Evolutionary conservation across 495 filamentous ascomycete species (phyloP).

Genomic region (Jackrogersella minutella): DNA sequence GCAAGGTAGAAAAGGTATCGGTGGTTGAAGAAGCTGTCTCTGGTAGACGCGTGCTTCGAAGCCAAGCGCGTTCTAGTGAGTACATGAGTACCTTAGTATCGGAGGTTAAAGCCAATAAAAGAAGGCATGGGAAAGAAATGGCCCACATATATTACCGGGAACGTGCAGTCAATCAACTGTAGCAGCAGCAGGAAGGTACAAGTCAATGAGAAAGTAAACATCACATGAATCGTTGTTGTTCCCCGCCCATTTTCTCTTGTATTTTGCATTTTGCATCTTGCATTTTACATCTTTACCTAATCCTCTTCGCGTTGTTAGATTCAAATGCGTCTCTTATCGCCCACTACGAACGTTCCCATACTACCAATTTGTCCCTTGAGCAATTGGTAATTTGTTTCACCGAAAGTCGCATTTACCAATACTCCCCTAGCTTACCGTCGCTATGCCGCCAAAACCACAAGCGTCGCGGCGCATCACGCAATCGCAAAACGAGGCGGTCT

Average conservation of each 20-base stretch:
- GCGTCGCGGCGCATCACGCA: constrained; percentile 48
- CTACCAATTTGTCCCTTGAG: background rate
- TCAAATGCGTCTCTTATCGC: constrained; percentile 5
- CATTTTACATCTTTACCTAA: constrained; percentile 7
- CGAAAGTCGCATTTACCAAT: background rate
- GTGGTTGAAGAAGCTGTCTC: constrained; percentile 13
- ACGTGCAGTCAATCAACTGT: constrained; percentile 23
- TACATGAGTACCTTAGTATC: background rate
- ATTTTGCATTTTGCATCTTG: background rate
- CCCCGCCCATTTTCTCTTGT: constrained; percentile 22
- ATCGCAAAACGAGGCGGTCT: constrained; percentile 54
- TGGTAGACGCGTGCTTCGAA: constrained; percentile 25
- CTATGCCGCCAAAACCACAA: constrained; percentile 43
- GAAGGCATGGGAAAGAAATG: background rate
- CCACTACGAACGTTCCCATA: background rate
- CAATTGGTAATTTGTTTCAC: constrained; percentile 8
- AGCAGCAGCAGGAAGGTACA: constrained; percentile 13
- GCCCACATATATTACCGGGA: constrained; percentile 18
- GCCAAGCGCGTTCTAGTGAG: constrained; percentile 13
- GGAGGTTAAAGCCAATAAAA: constrained; percentile 12
- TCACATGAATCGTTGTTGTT: no score
- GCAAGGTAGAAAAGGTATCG: background rate
- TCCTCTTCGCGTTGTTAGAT: constrained; percentile 3
- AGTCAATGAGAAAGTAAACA: constrained; percentile 32
- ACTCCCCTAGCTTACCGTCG: background rate